Percentiles rank a stretch among this genome's conserved stretches.
phyloP scores from a whole-genome alignment of 257 asterid genomes.

The Solanum clarkiae region DNA sequence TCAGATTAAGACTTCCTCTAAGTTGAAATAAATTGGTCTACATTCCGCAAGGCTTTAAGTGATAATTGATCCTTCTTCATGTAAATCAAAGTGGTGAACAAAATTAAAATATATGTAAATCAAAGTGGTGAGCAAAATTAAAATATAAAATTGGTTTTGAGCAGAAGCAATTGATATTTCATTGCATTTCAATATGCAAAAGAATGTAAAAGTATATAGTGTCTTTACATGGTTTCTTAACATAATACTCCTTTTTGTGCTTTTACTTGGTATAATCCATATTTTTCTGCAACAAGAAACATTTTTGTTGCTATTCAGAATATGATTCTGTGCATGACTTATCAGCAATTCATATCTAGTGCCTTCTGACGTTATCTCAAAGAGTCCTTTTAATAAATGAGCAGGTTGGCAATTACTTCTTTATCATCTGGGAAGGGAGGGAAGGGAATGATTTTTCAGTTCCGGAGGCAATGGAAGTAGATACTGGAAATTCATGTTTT shows the following conservation, averaged over 20 bases:
- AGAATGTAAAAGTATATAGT: neutral
- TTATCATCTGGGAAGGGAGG: conserved; percentile 16
- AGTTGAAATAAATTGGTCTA: neutral
- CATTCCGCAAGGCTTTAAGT: neutral
- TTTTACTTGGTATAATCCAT: neutral
- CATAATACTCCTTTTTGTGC: neutral
- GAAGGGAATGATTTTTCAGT: conserved; percentile 43
- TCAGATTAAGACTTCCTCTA: neutral
- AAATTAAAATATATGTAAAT: neutral
- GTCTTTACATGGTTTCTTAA: neutral
- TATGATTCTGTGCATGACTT: neutral
- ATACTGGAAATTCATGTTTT: conserved; percentile 24
- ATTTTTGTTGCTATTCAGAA: neutral
- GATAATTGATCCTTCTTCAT: neutral
- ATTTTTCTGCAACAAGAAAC: neutral
- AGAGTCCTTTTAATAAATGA: conserved; percentile 4
- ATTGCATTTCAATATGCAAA: neutral
- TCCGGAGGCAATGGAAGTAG: conserved; percentile 30
- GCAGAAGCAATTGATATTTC: neutral
- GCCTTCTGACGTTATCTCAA: neutral
- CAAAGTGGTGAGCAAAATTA: neutral
- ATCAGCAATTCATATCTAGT: neutral
- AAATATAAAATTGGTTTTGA: neutral
- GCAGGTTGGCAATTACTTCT: neutral
- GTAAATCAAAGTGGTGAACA: neutral